Evolutionary conservation across 768 basidiomycete species (phyloP).

Genomic region (Grammothele lineata): DNA sequence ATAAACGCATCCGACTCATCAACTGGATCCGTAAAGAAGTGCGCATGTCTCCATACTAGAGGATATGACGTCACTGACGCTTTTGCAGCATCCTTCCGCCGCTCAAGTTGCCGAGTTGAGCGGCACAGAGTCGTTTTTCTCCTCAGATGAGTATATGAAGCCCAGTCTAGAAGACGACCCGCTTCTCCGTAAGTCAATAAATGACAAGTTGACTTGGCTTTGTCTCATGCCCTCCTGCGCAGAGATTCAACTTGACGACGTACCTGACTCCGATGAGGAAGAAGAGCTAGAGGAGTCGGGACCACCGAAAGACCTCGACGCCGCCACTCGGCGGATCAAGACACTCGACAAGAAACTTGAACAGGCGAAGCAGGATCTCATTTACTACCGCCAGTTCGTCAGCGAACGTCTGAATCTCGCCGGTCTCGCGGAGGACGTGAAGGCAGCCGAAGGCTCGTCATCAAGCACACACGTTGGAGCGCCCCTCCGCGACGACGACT

Average conservation of each 20-base stretch:
- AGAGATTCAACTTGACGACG: constrained; percentile 64
- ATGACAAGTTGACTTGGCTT: not conserved
- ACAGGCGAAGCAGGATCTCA: constrained; percentile 53
- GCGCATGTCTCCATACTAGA: not conserved
- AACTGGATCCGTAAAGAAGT: constrained; percentile 85
- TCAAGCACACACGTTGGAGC: constrained; percentile 21
- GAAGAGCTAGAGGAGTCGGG: constrained; percentile 32
- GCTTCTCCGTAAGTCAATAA: constrained; percentile 67
- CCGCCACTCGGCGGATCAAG: constrained; percentile 44
- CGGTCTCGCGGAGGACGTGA: constrained; percentile 38
- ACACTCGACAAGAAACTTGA: constrained; percentile 60
- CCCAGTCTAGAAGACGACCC: constrained; percentile 87
- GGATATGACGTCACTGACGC: not conserved
- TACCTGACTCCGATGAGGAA: constrained; percentile 81
- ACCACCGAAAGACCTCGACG: constrained; percentile 27
- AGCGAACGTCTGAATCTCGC: constrained; percentile 47
- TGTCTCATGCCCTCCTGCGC: not conserved
- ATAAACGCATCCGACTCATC: constrained; percentile 75
- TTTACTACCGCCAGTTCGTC: constrained; percentile 58
- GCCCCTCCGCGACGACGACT: constrained; percentile 74
- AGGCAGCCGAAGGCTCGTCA: constrained; percentile 27
- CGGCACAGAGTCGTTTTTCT: constrained; percentile 59
- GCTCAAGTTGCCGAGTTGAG: constrained; percentile 42
- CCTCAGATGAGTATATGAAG: constrained; percentile 74
- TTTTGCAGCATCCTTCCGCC: constrained; percentile 49